Base-by-base conservation (phyloP, 176 grass and related monocot species). In the Zea mays region DNA sequence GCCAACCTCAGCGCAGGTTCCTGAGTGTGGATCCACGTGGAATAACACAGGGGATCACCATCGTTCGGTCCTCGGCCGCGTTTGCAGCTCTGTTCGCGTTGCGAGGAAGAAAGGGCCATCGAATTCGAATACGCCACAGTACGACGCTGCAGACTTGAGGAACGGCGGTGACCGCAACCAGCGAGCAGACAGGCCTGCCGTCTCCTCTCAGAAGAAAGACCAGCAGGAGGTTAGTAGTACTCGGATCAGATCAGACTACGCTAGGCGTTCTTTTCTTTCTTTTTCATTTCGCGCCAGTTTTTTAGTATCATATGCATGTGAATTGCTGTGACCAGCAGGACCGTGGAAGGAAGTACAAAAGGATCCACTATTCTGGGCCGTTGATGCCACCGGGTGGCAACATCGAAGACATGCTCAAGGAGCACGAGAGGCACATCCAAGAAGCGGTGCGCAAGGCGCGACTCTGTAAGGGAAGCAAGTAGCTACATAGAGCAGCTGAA, bases 311-410 rank as follows among this genome's bases (percentile, higher is more conserved):
- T 74, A 66, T 78, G 10, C 41, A 48, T 66, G 6, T 54, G 37
- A 46, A 12, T 81, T 70, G 38, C 20, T 56, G 4, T 77, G 57
- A 62, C 65, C 86, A 97, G 89, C 86, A 97, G 89, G 88, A 43
- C 49, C 81, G 84, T 61, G 84, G 82, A 75, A 74, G 75, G 45
- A 89, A 89, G 58, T 80, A 73, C 72, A 89, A 75, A 66, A 91
- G 88, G 80, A 93, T 97, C 65, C 94, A 97, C 61, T 93, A 91
- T 43, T 97, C 94, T 2, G 94, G 94, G 13, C 94, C 94, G 54
- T 62, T 97, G 47, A 84, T 97, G 81, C 88, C 84, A 1, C 88
- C 79, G 10, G 86, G 94, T 58, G 88, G 88, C 37, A 93, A 97
- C 62, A 57, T 93, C 0, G 94, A 97, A 52, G 94, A 97, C 15